These are phyloP conservation scores for Apiospora pterosperma DNA, from an alignment of 2,329 filamentous ascomycete genomes.

Conservation along the genomic window DNA sequence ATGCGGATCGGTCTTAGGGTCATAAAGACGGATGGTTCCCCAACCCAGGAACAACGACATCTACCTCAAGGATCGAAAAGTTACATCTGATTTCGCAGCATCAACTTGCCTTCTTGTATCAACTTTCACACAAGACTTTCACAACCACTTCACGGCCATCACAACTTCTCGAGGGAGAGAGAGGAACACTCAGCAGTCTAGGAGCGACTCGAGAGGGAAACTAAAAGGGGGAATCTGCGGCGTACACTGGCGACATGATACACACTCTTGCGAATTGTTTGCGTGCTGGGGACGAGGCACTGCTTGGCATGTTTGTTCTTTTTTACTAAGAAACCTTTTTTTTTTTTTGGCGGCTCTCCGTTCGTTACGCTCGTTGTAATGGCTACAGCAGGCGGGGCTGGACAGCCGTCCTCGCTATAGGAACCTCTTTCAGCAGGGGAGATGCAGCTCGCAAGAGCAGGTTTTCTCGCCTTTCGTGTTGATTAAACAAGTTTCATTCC, in stretches of 20 bases:
- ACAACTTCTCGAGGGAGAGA: slow-evolving; percentile 19
- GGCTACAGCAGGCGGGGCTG: slow-evolving; percentile 34
- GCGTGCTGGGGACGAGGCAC: slow-evolving; percentile 11
- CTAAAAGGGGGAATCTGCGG: slow-evolving; percentile 17
- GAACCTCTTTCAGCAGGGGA: slow-evolving; percentile 17
- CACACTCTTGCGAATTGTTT: slow-evolving; percentile 5
- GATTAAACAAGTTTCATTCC: slow-evolving; percentile 29
- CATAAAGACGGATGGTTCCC: slow-evolving; percentile 11
- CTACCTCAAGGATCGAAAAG: slow-evolving; percentile 34
- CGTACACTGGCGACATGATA: slow-evolving; percentile 23
- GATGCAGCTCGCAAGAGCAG: slow-evolving; percentile 7
- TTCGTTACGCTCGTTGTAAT: slow-evolving; percentile 55
- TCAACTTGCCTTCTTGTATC: slow-evolving; percentile 42
- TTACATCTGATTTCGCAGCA: slow-evolving; percentile 32
- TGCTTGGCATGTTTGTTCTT: slow-evolving; percentile 20
- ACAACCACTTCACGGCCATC: slow-evolving; percentile 26
- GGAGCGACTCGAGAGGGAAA: slow-evolving; percentile 4
- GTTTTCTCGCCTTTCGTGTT: slow-evolving; percentile 31
- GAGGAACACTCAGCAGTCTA: slow-evolving; percentile 10
- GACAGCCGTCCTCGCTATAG: slow-evolving; percentile 29
- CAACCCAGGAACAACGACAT: slow-evolving; percentile 20
- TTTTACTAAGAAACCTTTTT: slow-evolving; percentile 12
- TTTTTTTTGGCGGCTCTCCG: slow-evolving; percentile 30
- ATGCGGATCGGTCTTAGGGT: slow-evolving; percentile 29
- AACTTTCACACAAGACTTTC: slow-evolving; percentile 33